A percentile compares a stretch with the other conserved stretches of the same genome.
Conservation (phyloP, 2,329 filamentous ascomycete species). For the Coniochaeta sp. region DNA sequence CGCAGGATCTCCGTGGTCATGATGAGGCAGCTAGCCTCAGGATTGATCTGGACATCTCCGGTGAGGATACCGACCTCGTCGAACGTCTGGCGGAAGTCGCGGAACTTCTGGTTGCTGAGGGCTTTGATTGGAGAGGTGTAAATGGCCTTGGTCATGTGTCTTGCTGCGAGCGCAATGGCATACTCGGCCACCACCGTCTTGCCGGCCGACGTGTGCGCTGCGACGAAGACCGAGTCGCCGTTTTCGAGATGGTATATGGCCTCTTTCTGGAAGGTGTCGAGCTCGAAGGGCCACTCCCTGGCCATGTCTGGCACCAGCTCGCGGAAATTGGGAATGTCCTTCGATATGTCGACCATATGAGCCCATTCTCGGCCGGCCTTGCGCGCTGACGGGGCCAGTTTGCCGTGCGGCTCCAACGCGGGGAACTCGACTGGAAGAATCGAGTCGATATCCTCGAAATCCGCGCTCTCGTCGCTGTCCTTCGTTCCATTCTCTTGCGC, state of each 20-base stretch:
- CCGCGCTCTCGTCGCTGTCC: constrained; percentile 30
- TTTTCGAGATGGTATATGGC: constrained; percentile 95
- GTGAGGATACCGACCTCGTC: constrained; percentile 96
- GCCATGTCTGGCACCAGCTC: constrained; percentile 97
- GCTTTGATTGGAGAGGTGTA: constrained; percentile 99
- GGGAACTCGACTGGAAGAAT: constrained; percentile 90
- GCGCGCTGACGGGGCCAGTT: constrained; percentile 64
- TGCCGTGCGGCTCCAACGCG: constrained; percentile 76
- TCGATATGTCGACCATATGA: constrained; percentile 94
- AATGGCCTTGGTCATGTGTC: constrained; percentile 99
- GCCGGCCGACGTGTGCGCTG: constrained; percentile 92
- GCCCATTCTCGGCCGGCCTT: constrained; percentile 86
- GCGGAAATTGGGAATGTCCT: constrained; percentile 87
- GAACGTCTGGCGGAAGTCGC: constrained; percentile 84
- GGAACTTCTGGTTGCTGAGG: constrained; percentile 96
- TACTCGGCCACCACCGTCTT: constrained; percentile 99
- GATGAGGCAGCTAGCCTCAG: constrained; percentile 94
- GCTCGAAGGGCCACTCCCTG: constrained; percentile 89
- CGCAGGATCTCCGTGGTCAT: constrained; percentile 98
- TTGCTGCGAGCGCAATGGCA: constrained; percentile 90
- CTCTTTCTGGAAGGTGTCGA: constrained; percentile 98
- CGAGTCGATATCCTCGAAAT: constrained; percentile 67
- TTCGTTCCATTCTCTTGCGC: constrained; percentile 7
- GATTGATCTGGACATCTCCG: constrained; percentile 95
- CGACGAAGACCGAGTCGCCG: constrained; percentile 95